Conservation (phyloP, 1,284 basidiomycete species). For the Cryptococcus neoformans region DNA sequence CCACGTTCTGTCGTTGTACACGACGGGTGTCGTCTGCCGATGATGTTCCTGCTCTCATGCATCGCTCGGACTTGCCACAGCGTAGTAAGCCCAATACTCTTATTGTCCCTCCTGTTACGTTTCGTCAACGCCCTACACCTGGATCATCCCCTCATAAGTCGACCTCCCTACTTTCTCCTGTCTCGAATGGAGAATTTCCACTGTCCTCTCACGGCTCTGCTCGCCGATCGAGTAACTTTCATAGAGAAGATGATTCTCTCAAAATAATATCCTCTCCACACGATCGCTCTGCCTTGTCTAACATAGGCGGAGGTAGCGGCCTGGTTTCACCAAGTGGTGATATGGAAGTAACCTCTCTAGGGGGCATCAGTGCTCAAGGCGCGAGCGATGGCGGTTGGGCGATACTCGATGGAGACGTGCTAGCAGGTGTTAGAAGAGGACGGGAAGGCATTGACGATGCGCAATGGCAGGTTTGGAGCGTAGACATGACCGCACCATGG, state of each 20-base stretch:
- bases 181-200: constrained; percentile 38
- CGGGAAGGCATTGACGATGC: constrained; percentile 36
- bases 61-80: neutral
- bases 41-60: neutral
- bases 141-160: constrained; percentile 25
- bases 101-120: constrained; percentile 20
- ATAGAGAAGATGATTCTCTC: constrained; percentile 17
- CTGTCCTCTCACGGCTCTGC: constrained; percentile 39
- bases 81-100: neutral
- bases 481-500: constrained; percentile 34
- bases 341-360: constrained; percentile 28
- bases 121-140: constrained; percentile 8
- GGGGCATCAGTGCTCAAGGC: constrained; percentile 14
- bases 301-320: neutral
- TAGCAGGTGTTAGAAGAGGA: constrained; percentile 28
- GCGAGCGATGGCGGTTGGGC: constrained; percentile 21
- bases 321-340: constrained; percentile 17
- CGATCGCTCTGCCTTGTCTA: neutral
- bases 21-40: neutral
- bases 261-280: constrained; percentile 1
- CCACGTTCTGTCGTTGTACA: constrained; percentile 26
- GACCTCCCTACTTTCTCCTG: constrained; percentile 23
- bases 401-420: constrained; percentile 13
- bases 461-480: constrained; percentile 36
- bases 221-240: constrained; percentile 27